Evolutionary conservation across 305 asterid species (phyloP), one percentile per base, ranked within the genome.

Genomic region (Fraxinus xanthoxyloides): DNA sequence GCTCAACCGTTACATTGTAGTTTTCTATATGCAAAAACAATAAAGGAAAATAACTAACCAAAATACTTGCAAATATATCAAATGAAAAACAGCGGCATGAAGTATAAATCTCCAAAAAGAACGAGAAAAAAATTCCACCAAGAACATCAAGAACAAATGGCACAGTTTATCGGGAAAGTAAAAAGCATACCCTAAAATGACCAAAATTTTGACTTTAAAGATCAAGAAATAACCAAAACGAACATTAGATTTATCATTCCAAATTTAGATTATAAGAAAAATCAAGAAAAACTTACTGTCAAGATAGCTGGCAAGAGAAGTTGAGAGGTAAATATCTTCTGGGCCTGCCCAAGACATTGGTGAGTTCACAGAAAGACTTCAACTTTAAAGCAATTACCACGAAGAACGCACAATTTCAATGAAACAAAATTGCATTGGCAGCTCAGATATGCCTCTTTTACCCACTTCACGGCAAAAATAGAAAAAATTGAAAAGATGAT

Each of bases 261-360:
- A 77, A 75, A 36, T 77, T 23, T 36, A 59, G 23, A 51, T 2
- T 2, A 36, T 32, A 56, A 4, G 31, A 3, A 63, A 7, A 72
- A 51, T 2, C 13, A 82, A 72, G 36, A 77, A 67, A 23, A 78
- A 87, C 97, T 87, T 89, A 95, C 98, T 92, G 89, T 95, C 98
- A 70, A 95, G 99, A 87, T 95, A 95, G 84, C 94, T 92, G 76
- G 99, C 99, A 82, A 95, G 99, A 85, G 99, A 95, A 77, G 99
- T 95, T 59, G 99, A 93, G 46, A 91, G 96, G 86, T 90, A 88
- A 79, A 93, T 88, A 85, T 95, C 98, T 83, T 93, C 98, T 48
- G 98, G 94, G 70, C 96, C 92, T 46, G 98, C 97, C 98, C 98
- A 95, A 87, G 98, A 95, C 98, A 93, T 95, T 78, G 89, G 77